A percentile compares a stretch with the other conserved stretches of the same genome.
Conservation (phyloP, 495 filamentous ascomycete genomes). For the Penicillium pancosmium region DNA sequence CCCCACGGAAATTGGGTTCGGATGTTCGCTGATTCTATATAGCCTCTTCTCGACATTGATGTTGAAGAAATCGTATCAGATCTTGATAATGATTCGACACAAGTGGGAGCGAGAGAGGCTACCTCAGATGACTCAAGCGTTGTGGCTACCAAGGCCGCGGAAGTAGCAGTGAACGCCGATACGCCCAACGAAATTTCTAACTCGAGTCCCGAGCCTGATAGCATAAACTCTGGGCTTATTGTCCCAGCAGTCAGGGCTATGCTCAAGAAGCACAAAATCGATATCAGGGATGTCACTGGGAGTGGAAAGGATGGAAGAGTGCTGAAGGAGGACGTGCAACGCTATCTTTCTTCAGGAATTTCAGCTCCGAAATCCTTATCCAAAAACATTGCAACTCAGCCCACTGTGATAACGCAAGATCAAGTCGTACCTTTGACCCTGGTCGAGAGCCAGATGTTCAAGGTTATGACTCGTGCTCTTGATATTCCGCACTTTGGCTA, state of each 20-base stretch:
- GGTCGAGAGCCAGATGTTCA: background rate
- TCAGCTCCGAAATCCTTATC: background rate
- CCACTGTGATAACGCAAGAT: background rate
- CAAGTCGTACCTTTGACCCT: background rate
- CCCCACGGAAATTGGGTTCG: background rate
- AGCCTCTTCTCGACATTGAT: conserved; percentile 2
- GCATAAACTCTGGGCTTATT: background rate
- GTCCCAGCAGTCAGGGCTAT: background rate
- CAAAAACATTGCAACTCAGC: background rate
- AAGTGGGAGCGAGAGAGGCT: background rate
- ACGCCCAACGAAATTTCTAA: background rate
- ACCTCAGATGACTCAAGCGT: background rate
- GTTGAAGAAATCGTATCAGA: background rate
- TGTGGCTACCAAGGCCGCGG: background rate
- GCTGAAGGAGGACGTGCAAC: background rate
- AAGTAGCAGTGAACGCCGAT: background rate
- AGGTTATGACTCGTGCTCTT: conserved; percentile 2
- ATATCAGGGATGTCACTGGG: conserved; percentile 1
- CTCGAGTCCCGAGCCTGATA: background rate
- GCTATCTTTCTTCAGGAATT: background rate
- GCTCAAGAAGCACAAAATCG: background rate
- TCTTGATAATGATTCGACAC: background rate
- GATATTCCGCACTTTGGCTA: background rate
- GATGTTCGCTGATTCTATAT: background rate
- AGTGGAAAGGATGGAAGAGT: conserved; percentile 1